Base-by-base conservation (phyloP, 1,139 yeast genomes). In the Yamadazyma triangularis region DNA sequence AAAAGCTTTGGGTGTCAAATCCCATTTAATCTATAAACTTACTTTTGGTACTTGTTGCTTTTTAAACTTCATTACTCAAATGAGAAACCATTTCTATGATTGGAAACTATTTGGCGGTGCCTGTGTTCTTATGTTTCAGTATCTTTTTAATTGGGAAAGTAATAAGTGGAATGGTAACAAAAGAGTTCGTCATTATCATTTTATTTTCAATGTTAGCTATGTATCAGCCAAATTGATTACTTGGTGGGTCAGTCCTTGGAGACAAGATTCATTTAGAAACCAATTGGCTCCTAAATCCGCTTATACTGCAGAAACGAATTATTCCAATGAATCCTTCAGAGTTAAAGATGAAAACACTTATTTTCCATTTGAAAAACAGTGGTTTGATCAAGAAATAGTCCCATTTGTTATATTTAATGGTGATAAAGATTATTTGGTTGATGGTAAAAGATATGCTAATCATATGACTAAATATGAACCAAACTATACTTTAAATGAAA, bases 91-190 rank as follows among this genome's bases (percentile, higher is more conserved):
- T 4, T 48, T 77, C 4, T 65, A 73, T 10, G 61, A 71, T 19
- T 71, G 62, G 13, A 48, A 59, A 5, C 19, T 82, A 4, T 86
- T 76, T 56, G 77, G 89, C 0, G 64, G 61, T 28, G 50, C 78
- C 30, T 79, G 93, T 15, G 88, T 86, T 47, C 60, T 78, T 31
- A 81, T 89, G 79, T 88, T 88, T 60, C 81, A 80, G 47, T 89
- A 74, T 50, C 59, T 91, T 38, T 86, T 91, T 51, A 85, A 82
- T 27, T 91, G 97, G 97, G 76, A 71, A 45, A 93, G 86, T 41
- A 56, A 56, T 6, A 65, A 83, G 28, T 91, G 96, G 96, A 61
- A 62, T 27, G 38, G 45, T 10, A 81, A 87, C 50, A 62, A 60
- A 15, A 63, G 70, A 19, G 61, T 85, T 20, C 67, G 89, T 50